phyloP scores from a whole-genome alignment of 139 green algal genomes.

The Asterochloris sp. region DNA sequence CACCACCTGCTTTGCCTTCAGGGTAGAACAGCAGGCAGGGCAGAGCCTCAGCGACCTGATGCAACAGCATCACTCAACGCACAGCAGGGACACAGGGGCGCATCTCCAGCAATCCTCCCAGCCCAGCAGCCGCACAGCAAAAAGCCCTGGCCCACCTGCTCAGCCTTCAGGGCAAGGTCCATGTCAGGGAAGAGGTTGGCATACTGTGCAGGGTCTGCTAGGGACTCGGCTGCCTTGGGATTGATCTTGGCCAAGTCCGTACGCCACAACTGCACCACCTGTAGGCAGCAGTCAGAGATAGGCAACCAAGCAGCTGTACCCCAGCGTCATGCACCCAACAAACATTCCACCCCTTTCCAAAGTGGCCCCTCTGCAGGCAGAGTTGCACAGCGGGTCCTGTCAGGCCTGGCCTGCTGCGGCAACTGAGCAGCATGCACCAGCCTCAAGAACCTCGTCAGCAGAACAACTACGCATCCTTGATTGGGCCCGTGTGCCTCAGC shows the following conservation, averaged over 20 bases:
- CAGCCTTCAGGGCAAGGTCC: constrained; percentile 69
- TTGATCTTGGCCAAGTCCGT: constrained; percentile 91
- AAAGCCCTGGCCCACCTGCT: constrained; percentile 24
- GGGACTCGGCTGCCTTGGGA: constrained; percentile 89
- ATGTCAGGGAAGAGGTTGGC: constrained; percentile 95
- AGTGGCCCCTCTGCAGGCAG: no score
- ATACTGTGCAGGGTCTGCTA: constrained; percentile 95
- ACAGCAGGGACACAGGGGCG: background rate
- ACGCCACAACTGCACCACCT: constrained; percentile 82
- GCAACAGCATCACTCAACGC: background rate
- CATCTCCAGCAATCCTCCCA: no score
- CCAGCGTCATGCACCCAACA: no score
- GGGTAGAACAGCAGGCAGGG: background rate
- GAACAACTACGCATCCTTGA: no score
- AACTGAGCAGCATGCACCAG: no score
- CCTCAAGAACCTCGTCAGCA: no score
- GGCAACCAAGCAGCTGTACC: no score
- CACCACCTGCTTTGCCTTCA: background rate
- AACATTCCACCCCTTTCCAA: no score
- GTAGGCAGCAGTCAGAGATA: background rate
- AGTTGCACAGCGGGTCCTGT: no score
- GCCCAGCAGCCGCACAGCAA: no score
- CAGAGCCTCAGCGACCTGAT: background rate
- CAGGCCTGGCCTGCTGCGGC: no score
- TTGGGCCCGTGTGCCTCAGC: no score